These are phyloP conservation scores for Fusarium musae DNA, from an alignment of 2,329 filamentous ascomycete genomes.

Conservation along the genomic window DNA sequence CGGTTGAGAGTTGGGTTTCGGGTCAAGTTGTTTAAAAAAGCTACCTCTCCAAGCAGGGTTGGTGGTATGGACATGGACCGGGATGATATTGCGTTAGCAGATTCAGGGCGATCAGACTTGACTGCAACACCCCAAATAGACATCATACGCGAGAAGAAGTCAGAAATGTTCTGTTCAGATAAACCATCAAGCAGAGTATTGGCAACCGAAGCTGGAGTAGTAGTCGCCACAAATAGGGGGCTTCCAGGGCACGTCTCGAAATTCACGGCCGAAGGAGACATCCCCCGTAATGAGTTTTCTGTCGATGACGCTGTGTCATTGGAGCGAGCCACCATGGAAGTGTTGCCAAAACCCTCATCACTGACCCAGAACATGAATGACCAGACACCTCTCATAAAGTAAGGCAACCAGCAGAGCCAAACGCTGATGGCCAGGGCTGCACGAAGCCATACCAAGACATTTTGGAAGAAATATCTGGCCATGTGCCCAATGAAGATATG, in stretches of 20 bases:
- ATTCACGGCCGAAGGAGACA: slow-evolving; percentile 44
- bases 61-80: slow-evolving; percentile 26
- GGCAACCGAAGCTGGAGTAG: slow-evolving; percentile 47
- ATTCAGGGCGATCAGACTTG: slow-evolving; percentile 28
- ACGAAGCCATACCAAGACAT: slow-evolving; percentile 81
- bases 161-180: slow-evolving; percentile 47
- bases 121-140: slow-evolving; percentile 45
- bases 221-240: slow-evolving; percentile 49
- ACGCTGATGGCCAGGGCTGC: slow-evolving; percentile 82
- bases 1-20: slow-evolving; percentile 78
- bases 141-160: slow-evolving; percentile 48
- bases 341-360: slow-evolving; percentile 72
- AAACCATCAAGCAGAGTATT: slow-evolving; percentile 46
- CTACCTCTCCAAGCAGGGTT: slow-evolving; percentile 65
- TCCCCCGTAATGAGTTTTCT: slow-evolving; percentile 43
- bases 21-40: slow-evolving; percentile 70
- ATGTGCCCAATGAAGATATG: slow-evolving; percentile 85
- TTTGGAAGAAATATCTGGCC: slow-evolving; percentile 75
- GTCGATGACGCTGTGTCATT: slow-evolving; percentile 35
- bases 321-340: slow-evolving; percentile 42
- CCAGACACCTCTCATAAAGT: slow-evolving; percentile 92
- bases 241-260: slow-evolving; percentile 50
- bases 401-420: slow-evolving; percentile 90
- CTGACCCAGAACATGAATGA: slow-evolving; percentile 94
- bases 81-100: slow-evolving; percentile 27